Evolutionary conservation across 768 basidiomycete genomes (phyloP), one percentile per base, ranked within the genome.

Genomic region (Podaxis carcinomalis): DNA sequence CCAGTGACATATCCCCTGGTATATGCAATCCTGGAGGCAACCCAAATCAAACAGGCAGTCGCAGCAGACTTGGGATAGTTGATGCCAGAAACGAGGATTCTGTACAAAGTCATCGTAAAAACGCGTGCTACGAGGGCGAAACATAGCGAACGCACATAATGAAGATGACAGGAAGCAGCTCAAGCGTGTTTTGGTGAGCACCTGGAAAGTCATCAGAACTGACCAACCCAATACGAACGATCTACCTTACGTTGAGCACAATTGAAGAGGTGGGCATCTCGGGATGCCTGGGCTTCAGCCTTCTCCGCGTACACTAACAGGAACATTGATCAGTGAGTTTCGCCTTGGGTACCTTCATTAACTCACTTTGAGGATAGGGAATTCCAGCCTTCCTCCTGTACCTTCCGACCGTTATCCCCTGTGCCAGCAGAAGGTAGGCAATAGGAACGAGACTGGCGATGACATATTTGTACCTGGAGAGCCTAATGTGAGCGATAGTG

Each of bases 101-200:
- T 63, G 37, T n/a, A 2, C 10, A 10, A 11, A 37, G 52, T 4
- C 50, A 28, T 39, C 19, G 52, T n/a, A 7, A 37, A 13, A 13
- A 21, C 2, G 21, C 19, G 42, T n/a, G 19, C 14, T 23, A 5
- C 4, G 4, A 14, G n/a, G 9, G 16, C 28, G 10, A 19, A 54
- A 25, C 1, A 19, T n/a, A 2, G 10, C 11, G 19, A 16, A 50
- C 32, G 4, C 63, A 84, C 80, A 75, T 73, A 5, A 76, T 56
- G 35, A 74, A 73, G 7, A 84, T 56, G 28, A 80, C 62, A 10
- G 85, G 84, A 5, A 79, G 65, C 61, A 68, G 70, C 63, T 85
- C 84, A 9, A 86, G 73, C 0, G 84, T 83, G 58, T 86, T 87
- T 77, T 87, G 86, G 70, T 90, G 89, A n/a, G 87, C 85, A 62